phyloP scores from a whole-genome alignment of 192 early-diverging fungal genomes.

The Piromyces finnis region DNA sequence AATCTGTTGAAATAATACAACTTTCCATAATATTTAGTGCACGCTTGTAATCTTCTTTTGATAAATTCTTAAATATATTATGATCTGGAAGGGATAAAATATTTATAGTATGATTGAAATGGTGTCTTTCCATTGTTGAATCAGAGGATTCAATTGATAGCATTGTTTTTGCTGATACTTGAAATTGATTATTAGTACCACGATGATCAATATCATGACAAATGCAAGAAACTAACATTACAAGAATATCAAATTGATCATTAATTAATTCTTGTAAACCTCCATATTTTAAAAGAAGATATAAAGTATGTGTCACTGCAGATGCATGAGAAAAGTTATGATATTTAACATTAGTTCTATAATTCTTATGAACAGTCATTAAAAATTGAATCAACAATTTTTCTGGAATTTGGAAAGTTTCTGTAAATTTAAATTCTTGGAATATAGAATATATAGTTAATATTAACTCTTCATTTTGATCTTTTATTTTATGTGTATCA shows the following conservation, averaged over 20 bases:
- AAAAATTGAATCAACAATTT: constrained; percentile 13
- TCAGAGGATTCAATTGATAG: constrained; percentile 15
- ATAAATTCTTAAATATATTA: constrained; percentile 14
- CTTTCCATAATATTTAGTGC: constrained; percentile 13
- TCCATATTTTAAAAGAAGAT: constrained; percentile 3
- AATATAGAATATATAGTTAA: constrained; percentile 14
- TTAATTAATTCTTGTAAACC: constrained; percentile 1
- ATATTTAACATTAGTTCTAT: constrained; percentile 14
- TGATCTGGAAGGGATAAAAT: constrained; percentile 8
- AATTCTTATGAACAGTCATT: constrained; percentile 20
- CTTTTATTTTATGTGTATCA: neutral
- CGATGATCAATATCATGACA: constrained; percentile 30
- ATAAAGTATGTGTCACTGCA: constrained; percentile 15
- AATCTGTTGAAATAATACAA: constrained; percentile 20
- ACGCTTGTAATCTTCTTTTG: constrained; percentile 6
- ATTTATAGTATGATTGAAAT: constrained; percentile 20
- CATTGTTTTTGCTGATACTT: constrained; percentile 14
- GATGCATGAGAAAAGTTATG: constrained; percentile 28
- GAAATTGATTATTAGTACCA: constrained; percentile 26
- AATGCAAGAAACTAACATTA: constrained; percentile 19
- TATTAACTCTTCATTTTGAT: constrained; percentile 12
- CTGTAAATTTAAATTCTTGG: constrained; percentile 6
- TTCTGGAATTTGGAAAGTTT: constrained; percentile 11
- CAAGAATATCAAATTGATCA: constrained; percentile 12
- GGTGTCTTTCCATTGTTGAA: constrained; percentile 22